Evolutionary conservation across 495 filamentous ascomycete genomes (phyloP).

Genomic region (Tricharina praecox): DNA sequence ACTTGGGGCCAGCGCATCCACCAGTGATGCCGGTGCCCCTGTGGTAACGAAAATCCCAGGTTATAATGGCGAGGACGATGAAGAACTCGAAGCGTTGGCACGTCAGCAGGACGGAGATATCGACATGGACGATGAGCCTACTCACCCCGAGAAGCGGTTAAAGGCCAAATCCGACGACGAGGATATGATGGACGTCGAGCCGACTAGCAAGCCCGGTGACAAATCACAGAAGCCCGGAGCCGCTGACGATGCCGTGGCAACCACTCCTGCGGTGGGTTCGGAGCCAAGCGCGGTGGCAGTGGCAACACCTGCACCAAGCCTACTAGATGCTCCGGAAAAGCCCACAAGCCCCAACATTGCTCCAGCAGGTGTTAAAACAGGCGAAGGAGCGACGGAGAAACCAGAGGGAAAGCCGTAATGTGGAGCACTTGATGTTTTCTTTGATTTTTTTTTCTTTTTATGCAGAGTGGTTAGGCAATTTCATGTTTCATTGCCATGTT

Average conservation of each 20-base stretch:
- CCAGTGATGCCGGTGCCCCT: conserved; percentile 48
- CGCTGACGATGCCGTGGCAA: background rate
- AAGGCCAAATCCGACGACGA: conserved; percentile 29
- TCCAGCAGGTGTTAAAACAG: background rate
- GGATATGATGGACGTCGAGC: conserved; percentile 17
- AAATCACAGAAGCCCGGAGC: background rate
- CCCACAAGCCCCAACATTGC: background rate
- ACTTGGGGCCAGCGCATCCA: conserved; percentile 28
- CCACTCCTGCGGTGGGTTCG: background rate
- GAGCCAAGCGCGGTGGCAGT: background rate
- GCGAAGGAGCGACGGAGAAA: background rate
- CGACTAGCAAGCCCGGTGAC: background rate
- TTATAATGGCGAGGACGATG: conserved; percentile 35
- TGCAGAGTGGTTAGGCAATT: no score
- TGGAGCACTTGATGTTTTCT: background rate
- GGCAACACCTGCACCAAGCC: background rate
- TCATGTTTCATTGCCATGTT: no score
- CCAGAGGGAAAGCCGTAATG: conserved; percentile 2
- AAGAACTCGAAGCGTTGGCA: conserved; percentile 33
- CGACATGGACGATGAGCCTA: conserved; percentile 43
- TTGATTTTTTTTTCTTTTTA: conserved; percentile 1
- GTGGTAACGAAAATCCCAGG: conserved; percentile 34
- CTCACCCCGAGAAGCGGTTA: conserved; percentile 13
- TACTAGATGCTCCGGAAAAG: background rate
- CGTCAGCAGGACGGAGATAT: conserved; percentile 38